Base-by-base conservation (phyloP, 805 yeast genomes). In the Candida ortonii region DNA sequence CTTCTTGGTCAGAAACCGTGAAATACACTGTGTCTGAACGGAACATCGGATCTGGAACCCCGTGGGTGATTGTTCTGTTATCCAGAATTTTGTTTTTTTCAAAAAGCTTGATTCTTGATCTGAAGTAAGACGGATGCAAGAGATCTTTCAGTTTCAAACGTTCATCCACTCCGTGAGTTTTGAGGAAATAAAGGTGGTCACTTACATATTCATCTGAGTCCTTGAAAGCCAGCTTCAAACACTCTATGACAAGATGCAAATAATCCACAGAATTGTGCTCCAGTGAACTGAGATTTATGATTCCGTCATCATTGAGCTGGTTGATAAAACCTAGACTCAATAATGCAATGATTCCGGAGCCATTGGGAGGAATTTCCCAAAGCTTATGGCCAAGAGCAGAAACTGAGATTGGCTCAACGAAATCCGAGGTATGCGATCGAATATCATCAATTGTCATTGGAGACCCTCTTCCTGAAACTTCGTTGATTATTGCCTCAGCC, bases 331-430 rank as follows among this genome's bases (percentile, higher is more conserved):
- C 93, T 31, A 83, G 57, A 0, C 90, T 78, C 12, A 82, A 61
- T 31, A 84, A 62, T 0, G 89, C 93, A 28, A 84, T 84, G 10
- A 84, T 58, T 7, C 94, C 94, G 34, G 84, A 86, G 4, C 90
- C 86, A 56, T 79, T 84, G 10, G 95, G 95, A 8, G 95, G 93
- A 43, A 84, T 78, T 55, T 84, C 93, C 85, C 89, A 80, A 16
- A 84, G 64, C 18, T 66, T 69, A 30, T 70, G 65, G 8, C 73
- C 83, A 29, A 71, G 62, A 36, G 77, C 67, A 21, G 71, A 68
- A 34, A 73, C 56, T 12, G 61, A 59, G 13, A 84, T 73, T 3
- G 94, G 90, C 1, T 78, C 80, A 16, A 82, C 80, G 46, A 74
- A 68, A 0, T 80, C 69, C 2, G 88, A 72, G 0, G 69, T 60